Evolutionary conservation across 2,329 filamentous ascomycete species (phyloP).

Genomic region (Proliferodiscus dingleyae): DNA sequence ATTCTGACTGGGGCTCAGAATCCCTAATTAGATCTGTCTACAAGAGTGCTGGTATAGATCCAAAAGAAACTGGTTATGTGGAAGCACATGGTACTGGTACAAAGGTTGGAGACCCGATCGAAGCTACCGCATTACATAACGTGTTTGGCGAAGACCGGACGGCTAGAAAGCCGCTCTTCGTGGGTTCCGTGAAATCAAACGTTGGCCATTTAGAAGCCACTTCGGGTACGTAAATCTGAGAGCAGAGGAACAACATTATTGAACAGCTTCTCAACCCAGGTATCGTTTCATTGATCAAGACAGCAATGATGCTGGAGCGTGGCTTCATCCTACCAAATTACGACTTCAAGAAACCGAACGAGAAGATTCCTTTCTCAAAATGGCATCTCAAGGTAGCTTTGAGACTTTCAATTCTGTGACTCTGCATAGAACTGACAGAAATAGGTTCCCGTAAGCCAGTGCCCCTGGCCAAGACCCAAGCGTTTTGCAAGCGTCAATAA

Average conservation of each 20-base stretch:
- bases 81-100: constrained; percentile 21
- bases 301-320: constrained; percentile 27
- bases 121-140: constrained; percentile 23
- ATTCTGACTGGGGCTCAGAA: constrained; percentile 16
- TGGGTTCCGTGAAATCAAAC: constrained; percentile 27
- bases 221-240: constrained; percentile 13
- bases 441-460: constrained; percentile 28
- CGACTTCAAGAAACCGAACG: constrained; percentile 35
- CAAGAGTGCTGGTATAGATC: constrained; percentile 9
- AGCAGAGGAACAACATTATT: not conserved
- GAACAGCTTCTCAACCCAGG: constrained; percentile 8
- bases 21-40: constrained; percentile 23
- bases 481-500: constrained; percentile 41
- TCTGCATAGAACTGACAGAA: constrained; percentile 6
- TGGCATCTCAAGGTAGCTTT: constrained; percentile 34
- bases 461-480: constrained; percentile 33
- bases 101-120: constrained; percentile 20
- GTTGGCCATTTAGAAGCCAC: constrained; percentile 27
- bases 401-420: not conserved
- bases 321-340: constrained; percentile 28
- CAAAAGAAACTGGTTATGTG: constrained; percentile 16
- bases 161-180: constrained; percentile 19
- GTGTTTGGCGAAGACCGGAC: constrained; percentile 24
- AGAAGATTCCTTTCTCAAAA: constrained; percentile 33
- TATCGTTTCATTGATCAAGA: constrained; percentile 27